These are phyloP conservation scores for Brassica rapa DNA, from an alignment of 345 rosid genomes.

Conservation along the genomic window DNA sequence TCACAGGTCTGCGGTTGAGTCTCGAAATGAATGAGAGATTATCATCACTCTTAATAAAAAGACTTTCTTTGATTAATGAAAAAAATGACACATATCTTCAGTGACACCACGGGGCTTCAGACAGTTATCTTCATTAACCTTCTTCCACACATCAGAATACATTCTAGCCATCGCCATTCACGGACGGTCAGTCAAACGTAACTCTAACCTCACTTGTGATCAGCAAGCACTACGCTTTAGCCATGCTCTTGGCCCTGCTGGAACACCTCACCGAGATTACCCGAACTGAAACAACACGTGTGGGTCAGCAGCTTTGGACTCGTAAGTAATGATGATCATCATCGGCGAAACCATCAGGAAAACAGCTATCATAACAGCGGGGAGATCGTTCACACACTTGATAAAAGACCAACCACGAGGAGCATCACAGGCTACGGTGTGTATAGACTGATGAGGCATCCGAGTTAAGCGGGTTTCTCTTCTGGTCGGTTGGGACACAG, in stretches of 20 bases:
- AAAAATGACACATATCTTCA: constrained; percentile 53
- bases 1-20: too few species aligned
- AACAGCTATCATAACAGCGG: constrained; percentile 62
- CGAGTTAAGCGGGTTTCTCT: constrained; percentile 61
- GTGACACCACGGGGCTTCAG: constrained; percentile 41
- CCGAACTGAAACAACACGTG: constrained; percentile 50
- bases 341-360: constrained; percentile 57
- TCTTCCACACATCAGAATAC: constrained; percentile 65
- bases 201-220: constrained; percentile 54
- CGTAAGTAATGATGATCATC: constrained; percentile 35
- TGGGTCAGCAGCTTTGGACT: constrained; percentile 66
- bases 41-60: neutral
- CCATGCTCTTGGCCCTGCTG: constrained; percentile 51
- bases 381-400: constrained; percentile 62
- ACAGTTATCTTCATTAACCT: constrained; percentile 47
- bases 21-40: too few species aligned
- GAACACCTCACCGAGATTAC: constrained; percentile 51
- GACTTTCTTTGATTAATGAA: neutral
- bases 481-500: constrained; percentile 70
- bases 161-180: constrained; percentile 50
- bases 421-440: constrained; percentile 61
- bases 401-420: constrained; percentile 54
- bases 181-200: constrained; percentile 47
- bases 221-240: constrained; percentile 54
- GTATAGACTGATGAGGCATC: constrained; percentile 60